A percentile compares a stretch with the other conserved stretches of the same genome.
Conservation (phyloP, 768 basidiomycete genomes). For the Lactarius deliciosus region DNA sequence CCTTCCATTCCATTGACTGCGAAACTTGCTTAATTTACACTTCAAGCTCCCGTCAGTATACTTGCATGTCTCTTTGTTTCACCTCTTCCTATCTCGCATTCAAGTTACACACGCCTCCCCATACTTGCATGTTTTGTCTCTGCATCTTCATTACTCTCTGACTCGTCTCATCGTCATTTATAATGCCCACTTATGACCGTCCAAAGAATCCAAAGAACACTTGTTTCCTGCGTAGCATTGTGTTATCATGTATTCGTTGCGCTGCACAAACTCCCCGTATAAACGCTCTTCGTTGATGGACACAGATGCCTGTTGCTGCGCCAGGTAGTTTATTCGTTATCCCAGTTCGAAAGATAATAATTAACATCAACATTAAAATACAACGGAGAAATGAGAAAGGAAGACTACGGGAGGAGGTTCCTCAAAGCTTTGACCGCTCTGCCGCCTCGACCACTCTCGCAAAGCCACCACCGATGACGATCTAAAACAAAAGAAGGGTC, state of each 20-base stretch:
- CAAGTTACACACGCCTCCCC: neutral
- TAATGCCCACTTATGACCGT: neutral
- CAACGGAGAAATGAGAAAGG: neutral
- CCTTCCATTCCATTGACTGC: neutral
- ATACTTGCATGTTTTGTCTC: neutral
- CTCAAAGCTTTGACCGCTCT: constrained; percentile 14
- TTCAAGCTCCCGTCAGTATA: neutral
- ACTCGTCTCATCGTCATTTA: neutral
- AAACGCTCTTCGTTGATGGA: neutral
- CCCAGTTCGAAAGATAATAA: neutral
- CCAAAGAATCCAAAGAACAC: neutral
- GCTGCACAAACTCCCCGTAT: neutral
- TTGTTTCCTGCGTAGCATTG: neutral
- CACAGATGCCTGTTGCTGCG: no score
- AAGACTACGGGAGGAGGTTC: neutral
- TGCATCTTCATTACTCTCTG: neutral
- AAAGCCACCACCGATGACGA: constrained; percentile 24
- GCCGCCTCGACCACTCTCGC: constrained; percentile 13
- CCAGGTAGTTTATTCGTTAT: no score
- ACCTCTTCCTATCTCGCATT: neutral
- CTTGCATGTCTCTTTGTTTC: neutral
- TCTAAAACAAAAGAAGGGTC: constrained; percentile 3
- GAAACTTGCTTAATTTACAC: neutral
- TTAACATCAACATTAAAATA: neutral
- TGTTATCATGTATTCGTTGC: neutral